Evolutionary conservation across 2,329 filamentous ascomycete species (phyloP).

Genomic region (Epichloe gansuensis): DNA sequence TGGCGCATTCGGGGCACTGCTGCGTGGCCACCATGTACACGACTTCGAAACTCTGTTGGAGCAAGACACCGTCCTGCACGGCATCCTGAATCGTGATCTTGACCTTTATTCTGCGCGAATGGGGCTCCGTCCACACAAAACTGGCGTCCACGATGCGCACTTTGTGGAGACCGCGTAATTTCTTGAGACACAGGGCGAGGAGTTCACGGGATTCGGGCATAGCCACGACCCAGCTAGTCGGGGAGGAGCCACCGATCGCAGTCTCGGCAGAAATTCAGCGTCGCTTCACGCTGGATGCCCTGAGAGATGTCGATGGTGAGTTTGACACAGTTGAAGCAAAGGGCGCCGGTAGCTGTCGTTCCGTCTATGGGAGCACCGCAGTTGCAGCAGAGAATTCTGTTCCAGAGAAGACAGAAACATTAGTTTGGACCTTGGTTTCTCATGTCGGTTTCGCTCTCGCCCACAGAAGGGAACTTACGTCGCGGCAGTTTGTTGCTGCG

Average conservation of each 20-base stretch:
- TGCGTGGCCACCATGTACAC: conserved; percentile 83
- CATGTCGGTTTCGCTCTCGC: neutral
- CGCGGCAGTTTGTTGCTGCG: conserved; percentile 22
- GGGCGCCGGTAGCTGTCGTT: conserved; percentile 69
- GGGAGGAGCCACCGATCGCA: conserved; percentile 95
- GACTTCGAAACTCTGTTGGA: conserved; percentile 94
- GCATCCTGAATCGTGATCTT: conserved; percentile 84
- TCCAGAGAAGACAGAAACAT: neutral
- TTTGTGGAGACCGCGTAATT: conserved; percentile 74
- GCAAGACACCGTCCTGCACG: conserved; percentile 48
- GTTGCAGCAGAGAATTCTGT: conserved; percentile 82
- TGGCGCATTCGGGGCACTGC: conserved; percentile 89
- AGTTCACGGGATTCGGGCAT: conserved; percentile 82
- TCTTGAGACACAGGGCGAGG: conserved; percentile 80
- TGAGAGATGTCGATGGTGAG: conserved; percentile 85
- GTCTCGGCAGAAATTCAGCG: conserved; percentile 82
- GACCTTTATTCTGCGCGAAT: conserved; percentile 83
- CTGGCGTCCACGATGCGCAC: conserved; percentile 90
- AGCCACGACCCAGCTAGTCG: conserved; percentile 75
- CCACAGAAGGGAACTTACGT: conserved; percentile 23
- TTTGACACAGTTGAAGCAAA: conserved; percentile 94
- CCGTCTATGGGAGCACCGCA: conserved; percentile 94
- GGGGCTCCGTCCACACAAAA: conserved; percentile 97
- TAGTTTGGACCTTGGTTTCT: neutral
- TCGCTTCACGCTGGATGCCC: conserved; percentile 83